Evolutionary conservation across 83 land plant genomes (phyloP).

Genomic region (Picea mariana): DNA sequence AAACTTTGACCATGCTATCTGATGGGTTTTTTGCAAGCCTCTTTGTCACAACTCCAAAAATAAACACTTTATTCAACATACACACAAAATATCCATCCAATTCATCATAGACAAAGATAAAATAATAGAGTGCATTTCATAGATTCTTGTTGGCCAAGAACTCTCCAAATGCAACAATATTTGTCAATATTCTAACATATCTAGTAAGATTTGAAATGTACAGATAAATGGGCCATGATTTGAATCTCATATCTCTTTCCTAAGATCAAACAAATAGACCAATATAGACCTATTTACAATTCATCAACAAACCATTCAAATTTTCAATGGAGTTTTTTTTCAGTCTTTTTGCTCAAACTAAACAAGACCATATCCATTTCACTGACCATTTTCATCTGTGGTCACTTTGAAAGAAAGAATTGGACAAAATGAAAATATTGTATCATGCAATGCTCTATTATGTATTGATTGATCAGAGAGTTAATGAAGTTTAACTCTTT

Average conservation of each 20-base stretch:
- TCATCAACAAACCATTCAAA: conserved; percentile 81
- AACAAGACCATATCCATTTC: conserved; percentile 63
- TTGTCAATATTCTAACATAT: too few relatives aligned
- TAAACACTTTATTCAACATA: too few relatives aligned
- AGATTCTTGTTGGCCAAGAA: too few relatives aligned
- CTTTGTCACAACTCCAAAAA: too few relatives aligned
- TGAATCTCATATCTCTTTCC: conserved; percentile 41
- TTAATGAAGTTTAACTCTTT: background rate
- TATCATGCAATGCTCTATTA: conserved; percentile 50
- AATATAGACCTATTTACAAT: conserved; percentile 80
- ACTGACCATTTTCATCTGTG: conserved; percentile 45
- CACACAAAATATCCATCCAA: too few relatives aligned
- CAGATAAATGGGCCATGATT: too few relatives aligned
- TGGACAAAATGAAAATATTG: conserved; percentile 43
- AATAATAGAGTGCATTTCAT: too few relatives aligned
- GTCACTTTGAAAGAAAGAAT: conserved; percentile 61
- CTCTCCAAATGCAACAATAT: too few relatives aligned
- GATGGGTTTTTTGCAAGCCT: too few relatives aligned
- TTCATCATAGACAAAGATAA: too few relatives aligned
- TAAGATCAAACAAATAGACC: conserved; percentile 72
- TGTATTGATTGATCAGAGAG: conserved; percentile 41
- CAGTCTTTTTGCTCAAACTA: conserved; percentile 57
- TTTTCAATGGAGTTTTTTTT: conserved; percentile 46
- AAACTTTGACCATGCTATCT: too few relatives aligned
- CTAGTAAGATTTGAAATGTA: too few relatives aligned